Base-by-base conservation (phyloP, 805 yeast species). In the Pichia scutulata region DNA sequence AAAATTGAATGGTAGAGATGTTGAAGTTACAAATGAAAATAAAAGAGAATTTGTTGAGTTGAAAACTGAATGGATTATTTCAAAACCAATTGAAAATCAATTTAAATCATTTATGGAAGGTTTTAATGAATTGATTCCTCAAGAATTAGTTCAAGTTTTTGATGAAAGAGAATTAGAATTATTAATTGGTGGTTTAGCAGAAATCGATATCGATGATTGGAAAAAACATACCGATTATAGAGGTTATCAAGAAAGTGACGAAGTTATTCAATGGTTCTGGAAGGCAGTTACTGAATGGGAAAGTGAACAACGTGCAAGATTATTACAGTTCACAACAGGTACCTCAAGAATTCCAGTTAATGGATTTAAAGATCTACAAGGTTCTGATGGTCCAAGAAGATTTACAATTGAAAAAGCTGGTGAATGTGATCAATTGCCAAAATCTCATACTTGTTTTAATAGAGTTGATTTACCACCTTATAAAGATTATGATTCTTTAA, bases 261-360 rank as follows among this genome's bases (percentile, higher is more conserved):
- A 89, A 71, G 97, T 89, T 46, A 83, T 93, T 59, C 95, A 92
- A 73, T 93, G 99, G 99, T 93, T 93, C 80, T 93, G 99, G 99
- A 82, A 81, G 69, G 86, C 95, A 70, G 82, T 93, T 59, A 75
- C 83, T 47, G 87, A 84, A 65, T 90, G 97, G 97, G 98, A 93
- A 66, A 80, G 89, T 50, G 99, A 93, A 68, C 97, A 92, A 68
- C 86, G 89, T 68, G 96, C 98, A 3, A 81, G 99, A 69, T 74
- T 93, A 66, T 74, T 93, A 59, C 99, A 93, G 70, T 93, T 93
- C 67, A 92, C 99, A 21, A 93, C 99, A 1, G 99, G 99, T 77
- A 93, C 99, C 4, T 89, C 97, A 22, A 84, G 99, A 73, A 93
- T 93, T 51, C 99, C 99, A 8, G 99, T 93, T 56, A 93, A 92